These are phyloP conservation scores for Microsporum audouinii DNA, from an alignment of 2,329 filamentous ascomycete genomes.

Conservation along the genomic window DNA sequence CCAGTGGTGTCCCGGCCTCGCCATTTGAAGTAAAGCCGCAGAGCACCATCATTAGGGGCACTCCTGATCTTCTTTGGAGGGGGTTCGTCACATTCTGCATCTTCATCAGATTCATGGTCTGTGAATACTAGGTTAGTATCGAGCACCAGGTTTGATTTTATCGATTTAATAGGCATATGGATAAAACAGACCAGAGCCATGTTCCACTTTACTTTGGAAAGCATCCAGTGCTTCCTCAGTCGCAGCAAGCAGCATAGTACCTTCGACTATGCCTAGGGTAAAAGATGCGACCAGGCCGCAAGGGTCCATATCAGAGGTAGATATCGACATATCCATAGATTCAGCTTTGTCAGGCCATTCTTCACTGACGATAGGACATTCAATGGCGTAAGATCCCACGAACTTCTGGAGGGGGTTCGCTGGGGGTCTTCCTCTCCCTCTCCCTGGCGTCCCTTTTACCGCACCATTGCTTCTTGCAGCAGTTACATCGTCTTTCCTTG, in stretches of 20 bases:
- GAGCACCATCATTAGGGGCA: not conserved
- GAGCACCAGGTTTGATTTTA: not conserved
- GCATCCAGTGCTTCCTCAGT: slow-evolving; percentile 6
- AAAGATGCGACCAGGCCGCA: slow-evolving; percentile 12
- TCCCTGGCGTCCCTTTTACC: not conserved
- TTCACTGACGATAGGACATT: slow-evolving; percentile 9
- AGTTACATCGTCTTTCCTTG: slow-evolving; percentile 4
- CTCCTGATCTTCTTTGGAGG: slow-evolving; percentile 5
- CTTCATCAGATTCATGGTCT: not conserved
- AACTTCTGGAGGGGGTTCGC: slow-evolving; percentile 8
- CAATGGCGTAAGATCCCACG: slow-evolving; percentile 12
- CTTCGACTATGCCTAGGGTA: slow-evolving; percentile 14
- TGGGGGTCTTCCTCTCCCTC: slow-evolving; percentile 1
- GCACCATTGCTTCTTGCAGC: not conserved
- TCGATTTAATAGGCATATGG: not conserved
- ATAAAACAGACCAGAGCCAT: not conserved
- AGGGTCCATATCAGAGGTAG: not conserved
- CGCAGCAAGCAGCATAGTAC: slow-evolving; percentile 14
- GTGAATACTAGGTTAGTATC: not conserved
- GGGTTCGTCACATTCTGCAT: slow-evolving; percentile 8
- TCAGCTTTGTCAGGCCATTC: slow-evolving; percentile 13
- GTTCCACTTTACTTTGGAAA: slow-evolving; percentile 4
- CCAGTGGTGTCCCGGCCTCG: slow-evolving; percentile 11
- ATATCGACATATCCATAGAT: slow-evolving; percentile 13
- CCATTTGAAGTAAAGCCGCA: slow-evolving; percentile 14